phyloP scores from a whole-genome alignment of 2,329 filamentous ascomycete genomes.

The Colletotrichum sublineola region DNA sequence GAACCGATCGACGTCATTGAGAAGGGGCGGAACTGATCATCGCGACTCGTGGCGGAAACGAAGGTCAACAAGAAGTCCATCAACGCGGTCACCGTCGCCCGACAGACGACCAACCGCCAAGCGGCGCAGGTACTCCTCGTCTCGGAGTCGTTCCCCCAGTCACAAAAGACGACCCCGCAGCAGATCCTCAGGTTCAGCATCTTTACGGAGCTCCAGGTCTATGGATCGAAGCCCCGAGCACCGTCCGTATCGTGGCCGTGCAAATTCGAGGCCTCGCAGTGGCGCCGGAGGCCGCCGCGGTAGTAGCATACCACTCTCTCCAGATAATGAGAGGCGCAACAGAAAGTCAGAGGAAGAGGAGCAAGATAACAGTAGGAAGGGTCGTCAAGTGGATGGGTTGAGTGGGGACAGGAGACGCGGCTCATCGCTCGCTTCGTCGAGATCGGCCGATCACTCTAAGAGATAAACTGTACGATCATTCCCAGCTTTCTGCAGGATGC shows the following conservation, averaged over 20 bases:
- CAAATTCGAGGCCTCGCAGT: conserved; percentile 34
- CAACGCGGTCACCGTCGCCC: conserved; percentile 55
- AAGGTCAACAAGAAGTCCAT: conserved; percentile 43
- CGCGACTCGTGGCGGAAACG: conserved; percentile 43
- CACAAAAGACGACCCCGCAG: conserved; percentile 51
- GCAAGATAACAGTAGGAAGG: conserved; percentile 8
- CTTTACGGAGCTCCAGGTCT: conserved; percentile 57
- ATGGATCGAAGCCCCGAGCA: conserved; percentile 51
- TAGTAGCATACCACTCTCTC: conserved; percentile 10
- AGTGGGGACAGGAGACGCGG: conserved; percentile 57
- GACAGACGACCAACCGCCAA: conserved; percentile 59
- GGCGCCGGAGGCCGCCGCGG: not conserved
- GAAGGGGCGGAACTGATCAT: conserved; percentile 45
- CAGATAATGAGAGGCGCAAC: not conserved
- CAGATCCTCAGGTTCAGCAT: conserved; percentile 53
- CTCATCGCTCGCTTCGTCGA: conserved; percentile 66
- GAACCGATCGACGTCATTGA: conserved; percentile 58
- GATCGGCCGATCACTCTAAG: conserved; percentile 47
- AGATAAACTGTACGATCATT: not conserved
- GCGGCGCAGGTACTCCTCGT: conserved; percentile 64
- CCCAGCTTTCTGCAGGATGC: not conserved
- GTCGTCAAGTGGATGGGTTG: not conserved
- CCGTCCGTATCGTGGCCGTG: conserved; percentile 43
- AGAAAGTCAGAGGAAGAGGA: not conserved
- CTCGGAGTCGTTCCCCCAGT: conserved; percentile 61